A percentile compares a stretch with the other conserved stretches of the same genome.
Conservation (phyloP, 805 yeast species). For the Spathaspora hagerdaliae region DNA sequence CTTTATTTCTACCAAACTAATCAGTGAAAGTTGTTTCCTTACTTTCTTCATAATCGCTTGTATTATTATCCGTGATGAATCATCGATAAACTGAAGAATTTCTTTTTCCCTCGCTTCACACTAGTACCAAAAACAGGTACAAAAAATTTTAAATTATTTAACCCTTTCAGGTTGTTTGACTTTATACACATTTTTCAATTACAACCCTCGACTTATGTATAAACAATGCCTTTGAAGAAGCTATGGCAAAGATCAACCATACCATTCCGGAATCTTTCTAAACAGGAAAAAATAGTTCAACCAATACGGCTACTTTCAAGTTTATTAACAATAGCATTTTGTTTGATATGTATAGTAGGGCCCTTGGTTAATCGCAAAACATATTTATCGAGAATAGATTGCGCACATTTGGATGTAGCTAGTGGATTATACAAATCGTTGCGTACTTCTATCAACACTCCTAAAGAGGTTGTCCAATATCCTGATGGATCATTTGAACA, state of each 20-base stretch:
- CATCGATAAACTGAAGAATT: no score
- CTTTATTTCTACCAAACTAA: no score
- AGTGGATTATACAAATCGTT: conserved; percentile 48
- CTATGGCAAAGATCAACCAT: neutral
- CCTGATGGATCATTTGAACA: neutral
- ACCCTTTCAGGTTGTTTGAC: no score
- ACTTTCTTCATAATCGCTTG: no score
- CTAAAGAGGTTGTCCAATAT: conserved; percentile 1
- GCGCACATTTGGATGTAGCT: conserved; percentile 51
- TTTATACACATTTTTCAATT: no score
- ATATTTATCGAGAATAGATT: conserved; percentile 39
- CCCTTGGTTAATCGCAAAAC: conserved; percentile 19
- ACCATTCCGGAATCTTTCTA: conserved; percentile 19
- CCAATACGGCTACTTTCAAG: conserved; percentile 19
- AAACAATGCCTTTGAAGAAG: neutral
- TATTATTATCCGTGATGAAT: no score
- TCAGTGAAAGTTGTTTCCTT: no score
- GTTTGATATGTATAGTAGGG: conserved; percentile 21
- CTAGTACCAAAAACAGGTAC: no score
- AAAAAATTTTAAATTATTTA: no score
- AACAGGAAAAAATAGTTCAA: conserved; percentile 22
- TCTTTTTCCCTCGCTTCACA: no score
- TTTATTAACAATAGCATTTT: conserved; percentile 12
- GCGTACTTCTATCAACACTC: conserved; percentile 26
- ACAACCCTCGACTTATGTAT: no score